Conservation (phyloP, 1,284 basidiomycete species). For the Apiotrichum mycotoxinovorans region DNA sequence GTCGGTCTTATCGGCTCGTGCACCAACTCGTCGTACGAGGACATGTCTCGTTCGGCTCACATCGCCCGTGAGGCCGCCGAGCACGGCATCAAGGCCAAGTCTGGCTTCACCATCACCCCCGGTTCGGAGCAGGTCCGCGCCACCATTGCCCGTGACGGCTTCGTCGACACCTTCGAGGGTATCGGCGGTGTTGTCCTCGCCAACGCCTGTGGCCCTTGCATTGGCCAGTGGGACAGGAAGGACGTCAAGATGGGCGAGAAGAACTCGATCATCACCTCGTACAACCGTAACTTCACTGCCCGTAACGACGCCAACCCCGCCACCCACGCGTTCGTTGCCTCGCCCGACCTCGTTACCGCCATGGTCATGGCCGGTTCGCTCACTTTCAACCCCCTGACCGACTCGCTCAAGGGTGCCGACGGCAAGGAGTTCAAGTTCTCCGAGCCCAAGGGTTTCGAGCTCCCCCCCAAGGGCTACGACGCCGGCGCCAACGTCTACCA, state of each 20-base stretch:
- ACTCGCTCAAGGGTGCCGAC: conserved; percentile 80
- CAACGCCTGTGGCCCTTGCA: conserved; percentile 98
- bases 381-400: conserved; percentile 95
- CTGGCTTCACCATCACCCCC: conserved; percentile 95
- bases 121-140: conserved; percentile 98
- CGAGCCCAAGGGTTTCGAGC: conserved; percentile 82
- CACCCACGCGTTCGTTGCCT: conserved; percentile 97
- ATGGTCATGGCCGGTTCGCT: conserved; percentile 92
- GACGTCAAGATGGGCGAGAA: conserved; percentile 95
- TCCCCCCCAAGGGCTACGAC: conserved; percentile 93
- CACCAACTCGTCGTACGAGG: conserved; percentile 99
- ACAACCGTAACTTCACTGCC: conserved; percentile 99
- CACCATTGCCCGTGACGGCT: conserved; percentile 93
- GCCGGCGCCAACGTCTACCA: conserved; percentile 97
- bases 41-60: conserved; percentile 95
- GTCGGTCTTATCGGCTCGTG: conserved; percentile 98
- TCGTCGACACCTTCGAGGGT: conserved; percentile 79
- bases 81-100: conserved; percentile 86
- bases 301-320: conserved; percentile 99
- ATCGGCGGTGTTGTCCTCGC: conserved; percentile 92
- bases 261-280: conserved; percentile 98
- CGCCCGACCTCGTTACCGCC: conserved; percentile 96
- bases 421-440: conserved; percentile 98
- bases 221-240: conserved; percentile 97
- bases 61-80: conserved; percentile 83